Evolutionary conservation across 1,284 basidiomycete species (phyloP).

Genomic region (Marasmius oreades): DNA sequence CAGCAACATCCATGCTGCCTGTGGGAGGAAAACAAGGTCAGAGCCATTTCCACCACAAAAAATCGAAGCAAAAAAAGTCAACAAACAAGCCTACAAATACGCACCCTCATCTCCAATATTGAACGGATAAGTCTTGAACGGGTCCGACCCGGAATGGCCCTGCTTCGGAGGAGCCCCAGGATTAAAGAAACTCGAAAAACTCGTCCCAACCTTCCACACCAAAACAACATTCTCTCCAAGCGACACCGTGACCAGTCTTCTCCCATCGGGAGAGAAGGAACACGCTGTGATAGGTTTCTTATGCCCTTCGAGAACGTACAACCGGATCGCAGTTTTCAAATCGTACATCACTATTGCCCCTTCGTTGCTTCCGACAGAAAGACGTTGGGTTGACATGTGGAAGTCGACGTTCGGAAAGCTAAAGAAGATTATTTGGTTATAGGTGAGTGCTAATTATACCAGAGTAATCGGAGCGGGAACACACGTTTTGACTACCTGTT

Average conservation of each 20-base stretch:
- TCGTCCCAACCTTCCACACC: constrained; percentile 89
- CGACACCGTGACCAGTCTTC: constrained; percentile 84
- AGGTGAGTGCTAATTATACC: too few relatives aligned
- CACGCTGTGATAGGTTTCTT: constrained; percentile 75
- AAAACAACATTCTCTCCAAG: constrained; percentile 80
- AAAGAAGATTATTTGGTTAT: too few relatives aligned
- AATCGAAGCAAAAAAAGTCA: neutral
- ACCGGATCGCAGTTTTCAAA: constrained; percentile 89
- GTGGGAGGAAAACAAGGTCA: constrained; percentile 3
- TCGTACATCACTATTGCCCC: constrained; percentile 96
- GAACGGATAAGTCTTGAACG: constrained; percentile 83
- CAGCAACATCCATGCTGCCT: constrained; percentile 71
- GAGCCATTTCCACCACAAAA: too few relatives aligned
- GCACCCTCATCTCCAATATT: constrained; percentile 63
- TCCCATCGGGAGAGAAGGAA: constrained; percentile 90
- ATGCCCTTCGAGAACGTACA: constrained; percentile 95
- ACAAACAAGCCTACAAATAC: too few relatives aligned
- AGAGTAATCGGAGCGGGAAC: constrained; percentile 23
- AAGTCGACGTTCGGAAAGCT: constrained; percentile 94
- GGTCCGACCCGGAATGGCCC: constrained; percentile 70
- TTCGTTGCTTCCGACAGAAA: constrained; percentile 93
- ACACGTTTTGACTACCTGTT: constrained; percentile 85
- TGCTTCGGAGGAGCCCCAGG: constrained; percentile 93
- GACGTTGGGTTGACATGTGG: constrained; percentile 78
- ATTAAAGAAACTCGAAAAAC: constrained; percentile 84